phyloP scores from a whole-genome alignment of 306 rosid species.

The Lathyrus oleraceus region DNA sequence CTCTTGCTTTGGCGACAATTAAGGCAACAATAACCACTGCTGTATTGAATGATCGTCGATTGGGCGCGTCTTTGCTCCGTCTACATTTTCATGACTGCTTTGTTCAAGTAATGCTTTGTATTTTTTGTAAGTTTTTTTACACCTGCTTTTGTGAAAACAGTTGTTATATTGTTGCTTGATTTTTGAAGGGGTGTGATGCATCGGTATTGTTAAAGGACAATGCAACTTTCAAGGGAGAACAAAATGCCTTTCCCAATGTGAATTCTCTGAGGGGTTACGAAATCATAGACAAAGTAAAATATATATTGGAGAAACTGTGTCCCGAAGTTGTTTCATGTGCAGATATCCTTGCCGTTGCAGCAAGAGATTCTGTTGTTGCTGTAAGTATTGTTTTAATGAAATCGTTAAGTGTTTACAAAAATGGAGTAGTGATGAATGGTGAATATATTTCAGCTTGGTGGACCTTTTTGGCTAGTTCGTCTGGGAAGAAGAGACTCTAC shows the following conservation, averaged over 20 bases:
- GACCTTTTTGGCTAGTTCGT: constrained; percentile 40
- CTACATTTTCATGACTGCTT: too few species aligned
- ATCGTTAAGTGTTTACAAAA: too few species aligned
- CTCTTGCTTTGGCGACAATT: constrained; percentile 43
- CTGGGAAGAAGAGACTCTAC: constrained; percentile 65
- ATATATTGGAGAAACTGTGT: constrained; percentile 34
- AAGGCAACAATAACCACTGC: constrained; percentile 32
- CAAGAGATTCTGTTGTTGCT: constrained; percentile 52
- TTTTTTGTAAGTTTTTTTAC: neutral
- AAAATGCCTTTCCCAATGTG: constrained; percentile 44
- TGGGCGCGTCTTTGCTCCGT: constrained; percentile 66
- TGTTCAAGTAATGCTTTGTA: constrained; percentile 49
- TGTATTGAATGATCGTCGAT: constrained; percentile 48
- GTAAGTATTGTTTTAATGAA: constrained; percentile 30
- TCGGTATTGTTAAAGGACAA: constrained; percentile 52
- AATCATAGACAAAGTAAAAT: constrained; percentile 47
- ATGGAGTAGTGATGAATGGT: neutral
- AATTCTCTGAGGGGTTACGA: constrained; percentile 60
- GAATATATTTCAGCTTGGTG: constrained; percentile 49
- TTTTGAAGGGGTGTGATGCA: constrained; percentile 64
- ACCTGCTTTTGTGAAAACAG: neutral
- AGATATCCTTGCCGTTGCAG: constrained; percentile 57
- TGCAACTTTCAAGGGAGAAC: constrained; percentile 47
- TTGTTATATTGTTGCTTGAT: neutral
- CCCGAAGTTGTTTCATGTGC: constrained; percentile 57